Conservation (phyloP, 345 rosid genomes). For the Eucalyptus sp. region DNA sequence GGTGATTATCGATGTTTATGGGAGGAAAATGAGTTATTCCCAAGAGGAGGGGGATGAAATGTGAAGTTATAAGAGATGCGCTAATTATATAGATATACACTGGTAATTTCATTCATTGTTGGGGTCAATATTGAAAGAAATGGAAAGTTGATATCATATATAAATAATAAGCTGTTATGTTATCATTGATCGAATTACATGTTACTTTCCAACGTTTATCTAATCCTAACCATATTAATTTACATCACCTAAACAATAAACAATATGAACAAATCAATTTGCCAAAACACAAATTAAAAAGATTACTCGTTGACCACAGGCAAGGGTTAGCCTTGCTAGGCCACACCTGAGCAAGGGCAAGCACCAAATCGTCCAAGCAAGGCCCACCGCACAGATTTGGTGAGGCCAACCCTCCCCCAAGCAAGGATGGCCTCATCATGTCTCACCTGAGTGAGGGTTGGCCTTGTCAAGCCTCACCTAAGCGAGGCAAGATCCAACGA, state of each 20-base stretch:
- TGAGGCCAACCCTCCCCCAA: too few species aligned
- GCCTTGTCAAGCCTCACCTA: too few species aligned
- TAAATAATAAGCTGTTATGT: background rate
- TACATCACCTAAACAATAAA: fast-evolving
- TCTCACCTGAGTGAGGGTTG: too few species aligned
- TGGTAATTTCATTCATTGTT: background rate
- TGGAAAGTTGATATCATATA: background rate
- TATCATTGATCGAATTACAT: background rate
- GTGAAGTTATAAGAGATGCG: background rate
- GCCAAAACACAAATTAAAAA: background rate
- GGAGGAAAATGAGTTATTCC: background rate
- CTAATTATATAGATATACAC: background rate
- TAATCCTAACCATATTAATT: background rate
- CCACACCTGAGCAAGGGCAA: too few species aligned
- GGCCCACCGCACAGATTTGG: too few species aligned
- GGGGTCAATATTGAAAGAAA: background rate
- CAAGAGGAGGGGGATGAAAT: background rate
- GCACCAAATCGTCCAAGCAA: too few species aligned
- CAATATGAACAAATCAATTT: background rate
- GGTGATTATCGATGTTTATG: background rate
- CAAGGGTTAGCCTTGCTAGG: too few species aligned
- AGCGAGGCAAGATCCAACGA: too few species aligned
- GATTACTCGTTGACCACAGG: background rate
- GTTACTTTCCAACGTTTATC: background rate
- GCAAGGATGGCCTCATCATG: fast-evolving